Conservation (phyloP, 192 early-diverging fungal species). For the Paraglomus occultum region DNA sequence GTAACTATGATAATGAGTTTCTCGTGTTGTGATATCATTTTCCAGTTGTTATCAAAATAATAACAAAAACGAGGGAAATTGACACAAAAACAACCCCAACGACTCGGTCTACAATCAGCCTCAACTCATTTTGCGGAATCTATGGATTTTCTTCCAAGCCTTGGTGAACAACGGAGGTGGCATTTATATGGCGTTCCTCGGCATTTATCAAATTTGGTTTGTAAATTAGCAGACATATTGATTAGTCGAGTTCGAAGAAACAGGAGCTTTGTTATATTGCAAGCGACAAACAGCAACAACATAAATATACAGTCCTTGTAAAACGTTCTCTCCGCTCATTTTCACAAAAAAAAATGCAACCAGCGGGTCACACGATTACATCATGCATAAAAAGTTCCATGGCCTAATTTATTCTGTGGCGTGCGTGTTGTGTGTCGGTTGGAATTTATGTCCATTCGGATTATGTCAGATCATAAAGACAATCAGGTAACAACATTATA, state of each 20-base stretch:
- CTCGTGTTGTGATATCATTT: constrained; percentile 26
- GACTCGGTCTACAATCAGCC: constrained; percentile 1
- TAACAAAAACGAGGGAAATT: constrained; percentile 16
- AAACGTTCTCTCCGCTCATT: too few relatives aligned
- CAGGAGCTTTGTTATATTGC: too few relatives aligned
- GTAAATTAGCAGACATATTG: not conserved
- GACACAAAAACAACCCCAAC: constrained; percentile 16
- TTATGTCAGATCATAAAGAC: too few relatives aligned
- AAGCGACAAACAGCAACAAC: too few relatives aligned
- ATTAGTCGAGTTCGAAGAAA: constrained; percentile 3
- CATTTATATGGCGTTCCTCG: constrained; percentile 6
- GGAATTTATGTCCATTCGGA: too few relatives aligned
- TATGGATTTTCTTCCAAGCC: not conserved
- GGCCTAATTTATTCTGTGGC: too few relatives aligned
- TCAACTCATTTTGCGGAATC: constrained; percentile 5
- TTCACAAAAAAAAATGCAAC: too few relatives aligned
- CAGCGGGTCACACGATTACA: too few relatives aligned
- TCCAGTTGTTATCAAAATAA: constrained; percentile 4
- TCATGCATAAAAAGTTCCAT: too few relatives aligned
- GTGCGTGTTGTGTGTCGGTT: too few relatives aligned
- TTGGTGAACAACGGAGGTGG: constrained; percentile 4
- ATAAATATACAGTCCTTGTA: too few relatives aligned
- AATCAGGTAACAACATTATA: too few relatives aligned
- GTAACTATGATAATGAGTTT: constrained; percentile 23
- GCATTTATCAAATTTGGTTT: constrained; percentile 10